Base-by-base conservation (phyloP, 2,329 filamentous ascomycete genomes). In the Fusarium chaquense region DNA sequence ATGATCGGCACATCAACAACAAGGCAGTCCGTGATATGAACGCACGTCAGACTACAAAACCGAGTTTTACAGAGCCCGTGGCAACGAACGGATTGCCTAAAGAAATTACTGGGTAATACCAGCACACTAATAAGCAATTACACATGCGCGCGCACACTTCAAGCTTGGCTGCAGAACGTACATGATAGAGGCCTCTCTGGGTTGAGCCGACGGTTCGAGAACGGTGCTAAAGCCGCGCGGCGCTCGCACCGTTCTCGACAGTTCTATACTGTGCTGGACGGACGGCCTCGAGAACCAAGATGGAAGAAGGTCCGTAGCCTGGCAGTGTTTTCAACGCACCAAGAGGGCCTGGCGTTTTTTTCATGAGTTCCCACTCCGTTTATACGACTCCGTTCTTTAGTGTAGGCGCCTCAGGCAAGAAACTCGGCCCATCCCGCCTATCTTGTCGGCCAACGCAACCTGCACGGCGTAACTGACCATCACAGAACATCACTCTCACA, bases 231-330 rank as follows among this genome's bases (percentile, higher is more conserved):
- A 61, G 61, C 63, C 69, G 44, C 63, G 67, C 63, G 63, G 69
- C 52, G 63, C 44, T 56, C 45, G 70, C 54, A 61, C 55, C 50
- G 51, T 53, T 30, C 49, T 49, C 28, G 43, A 62, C 71, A 64
- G 63, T 73, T 66, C 58, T 52, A 54, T 70, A 73, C 69, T 72
- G 66, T 73, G 63, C 47, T 24, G 36, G 62, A 54, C 55, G 53
- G 63, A 54, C 57, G 55, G 63, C 59, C 55, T 61, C 24, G 15
- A 28, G 43, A 54, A 55, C 50, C 46, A 60, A 51, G 61, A 53
- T 38, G 51, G 57, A 59, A 60, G 53, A 49, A 69, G 60, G 58
- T 61, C 62, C 53, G 53, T 20, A 20, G 20, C 20, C 20, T 20
- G 20, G 20, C 28, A 56, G 58, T 64, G 67, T 67, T 73, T 72